Conservation (phyloP, 148 eudicot species). For the Rhododendron simsii region DNA sequence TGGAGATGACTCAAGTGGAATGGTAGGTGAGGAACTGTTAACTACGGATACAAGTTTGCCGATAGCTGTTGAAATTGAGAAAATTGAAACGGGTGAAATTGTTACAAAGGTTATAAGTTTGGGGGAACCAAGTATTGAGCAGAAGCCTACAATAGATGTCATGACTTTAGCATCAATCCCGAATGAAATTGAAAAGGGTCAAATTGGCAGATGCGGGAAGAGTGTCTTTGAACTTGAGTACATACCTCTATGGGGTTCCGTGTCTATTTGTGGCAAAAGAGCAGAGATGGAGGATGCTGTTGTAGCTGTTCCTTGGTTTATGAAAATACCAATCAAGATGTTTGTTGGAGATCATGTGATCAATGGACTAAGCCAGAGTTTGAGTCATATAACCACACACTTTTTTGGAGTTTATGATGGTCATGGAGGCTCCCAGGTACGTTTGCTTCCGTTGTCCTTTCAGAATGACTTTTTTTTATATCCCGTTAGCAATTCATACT, state of each 20-base stretch:
- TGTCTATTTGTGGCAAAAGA: slow-evolving; percentile 52
- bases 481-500: neutral
- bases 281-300: slow-evolving; percentile 73
- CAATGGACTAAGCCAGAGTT: slow-evolving; percentile 40
- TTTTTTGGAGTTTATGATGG: slow-evolving; percentile 81
- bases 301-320: slow-evolving; percentile 42
- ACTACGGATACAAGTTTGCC: slow-evolving; percentile 36
- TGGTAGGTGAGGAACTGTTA: slow-evolving; percentile 26
- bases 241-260: slow-evolving; percentile 58
- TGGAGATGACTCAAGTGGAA: slow-evolving; percentile 25
- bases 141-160: slow-evolving; percentile 29
- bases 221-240: slow-evolving; percentile 43
- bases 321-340: slow-evolving; percentile 55
- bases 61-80: slow-evolving; percentile 43
- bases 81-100: slow-evolving; percentile 38
- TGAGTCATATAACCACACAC: slow-evolving; percentile 49
- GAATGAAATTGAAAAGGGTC: slow-evolving; percentile 25
- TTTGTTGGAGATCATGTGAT: slow-evolving; percentile 34
- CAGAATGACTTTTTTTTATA: neutral
- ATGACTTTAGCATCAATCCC: slow-evolving; percentile 24
- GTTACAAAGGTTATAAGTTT: slow-evolving; percentile 41
- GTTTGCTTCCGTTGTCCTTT: neutral
- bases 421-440: slow-evolving; percentile 71
- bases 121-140: slow-evolving; percentile 26
- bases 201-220: slow-evolving; percentile 25